Evolutionary conservation across 179 eudicot species (phyloP).

Genomic region (Nepenthes alata): DNA sequence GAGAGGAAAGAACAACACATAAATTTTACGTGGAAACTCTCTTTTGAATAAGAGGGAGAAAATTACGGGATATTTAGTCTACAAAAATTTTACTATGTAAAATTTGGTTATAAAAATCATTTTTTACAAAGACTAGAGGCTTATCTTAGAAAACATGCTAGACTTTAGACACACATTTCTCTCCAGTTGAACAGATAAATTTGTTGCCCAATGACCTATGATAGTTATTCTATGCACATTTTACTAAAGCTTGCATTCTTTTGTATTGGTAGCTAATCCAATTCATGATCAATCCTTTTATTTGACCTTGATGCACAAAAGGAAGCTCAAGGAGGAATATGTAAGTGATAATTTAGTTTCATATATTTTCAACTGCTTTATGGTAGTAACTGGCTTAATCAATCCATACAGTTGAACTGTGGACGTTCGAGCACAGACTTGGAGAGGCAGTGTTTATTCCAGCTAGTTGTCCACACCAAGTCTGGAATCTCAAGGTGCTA

Average conservation of each 20-base stretch:
- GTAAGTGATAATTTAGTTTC: constrained; percentile 6
- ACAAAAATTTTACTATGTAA: no score
- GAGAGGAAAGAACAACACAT: no score
- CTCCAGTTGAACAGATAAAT: constrained; percentile 60
- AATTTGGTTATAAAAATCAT: no score
- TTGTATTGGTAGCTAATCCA: constrained; percentile 47
- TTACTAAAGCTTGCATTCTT: neutral
- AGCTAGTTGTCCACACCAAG: constrained; percentile 79
- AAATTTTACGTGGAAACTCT: no score
- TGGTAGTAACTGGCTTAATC: constrained; percentile 1
- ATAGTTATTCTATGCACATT: neutral
- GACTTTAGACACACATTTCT: constrained; percentile 64
- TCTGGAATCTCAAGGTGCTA: constrained; percentile 58
- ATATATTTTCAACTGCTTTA: neutral
- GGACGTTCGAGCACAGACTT: constrained; percentile 61
- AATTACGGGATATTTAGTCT: no score
- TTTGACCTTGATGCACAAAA: constrained; percentile 50
- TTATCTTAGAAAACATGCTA: constrained; percentile 42
- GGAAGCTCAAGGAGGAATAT: constrained; percentile 57
- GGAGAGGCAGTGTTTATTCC: constrained; percentile 86
- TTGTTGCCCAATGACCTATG: neutral
- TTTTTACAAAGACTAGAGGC: constrained; percentile 39
- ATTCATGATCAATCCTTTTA: constrained; percentile 69
- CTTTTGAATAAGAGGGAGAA: no score
- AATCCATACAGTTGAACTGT: constrained; percentile 33